phyloP scores from a whole-genome alignment of 1,284 basidiomycete genomes.

The Microstroma glucosiphilum region DNA sequence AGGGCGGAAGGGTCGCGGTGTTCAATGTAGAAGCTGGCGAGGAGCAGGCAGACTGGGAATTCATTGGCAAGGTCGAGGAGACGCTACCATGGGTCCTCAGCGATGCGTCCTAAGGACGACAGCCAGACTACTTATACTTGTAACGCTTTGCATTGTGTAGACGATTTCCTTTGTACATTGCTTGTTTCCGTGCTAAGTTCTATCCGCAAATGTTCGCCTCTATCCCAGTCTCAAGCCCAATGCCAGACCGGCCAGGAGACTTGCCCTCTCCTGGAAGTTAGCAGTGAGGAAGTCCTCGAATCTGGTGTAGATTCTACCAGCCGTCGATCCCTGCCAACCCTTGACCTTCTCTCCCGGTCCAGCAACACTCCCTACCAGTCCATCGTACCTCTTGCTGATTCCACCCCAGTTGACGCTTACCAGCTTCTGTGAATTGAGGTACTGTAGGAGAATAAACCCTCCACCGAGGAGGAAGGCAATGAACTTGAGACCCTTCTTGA shows the following conservation, averaged over 20 bases:
- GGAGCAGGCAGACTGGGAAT: conserved; percentile 16
- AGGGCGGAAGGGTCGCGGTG: conserved; percentile 58
- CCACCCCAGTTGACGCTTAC: conserved; percentile 74
- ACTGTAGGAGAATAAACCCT: conserved; percentile 43
- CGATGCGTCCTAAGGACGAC: no score
- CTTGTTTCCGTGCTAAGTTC: no score
- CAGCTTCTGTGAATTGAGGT: conserved; percentile 52
- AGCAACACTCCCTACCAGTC: conserved; percentile 64
- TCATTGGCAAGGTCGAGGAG: conserved; percentile 15
- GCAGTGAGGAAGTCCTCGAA: conserved; percentile 79
- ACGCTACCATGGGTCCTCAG: neutral
- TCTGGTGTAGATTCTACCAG: conserved; percentile 62
- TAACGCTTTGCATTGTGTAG: no score
- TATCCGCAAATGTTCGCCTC: no score
- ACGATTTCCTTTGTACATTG: no score
- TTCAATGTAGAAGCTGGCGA: conserved; percentile 58
- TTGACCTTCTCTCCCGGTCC: conserved; percentile 6
- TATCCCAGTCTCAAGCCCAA: conserved; percentile 56
- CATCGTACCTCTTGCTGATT: conserved; percentile 62
- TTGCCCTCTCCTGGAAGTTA: conserved; percentile 71
- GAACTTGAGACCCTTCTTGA: conserved; percentile 83
- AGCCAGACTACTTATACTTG: no score
- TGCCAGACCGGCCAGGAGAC: conserved; percentile 56
- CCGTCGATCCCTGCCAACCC: conserved; percentile 13
- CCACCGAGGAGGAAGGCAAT: conserved; percentile 74